A percentile compares a stretch with the other conserved stretches of the same genome.
Evolutionary conservation across 805 yeast species (phyloP).

Genomic region (Pichia eremophila): DNA sequence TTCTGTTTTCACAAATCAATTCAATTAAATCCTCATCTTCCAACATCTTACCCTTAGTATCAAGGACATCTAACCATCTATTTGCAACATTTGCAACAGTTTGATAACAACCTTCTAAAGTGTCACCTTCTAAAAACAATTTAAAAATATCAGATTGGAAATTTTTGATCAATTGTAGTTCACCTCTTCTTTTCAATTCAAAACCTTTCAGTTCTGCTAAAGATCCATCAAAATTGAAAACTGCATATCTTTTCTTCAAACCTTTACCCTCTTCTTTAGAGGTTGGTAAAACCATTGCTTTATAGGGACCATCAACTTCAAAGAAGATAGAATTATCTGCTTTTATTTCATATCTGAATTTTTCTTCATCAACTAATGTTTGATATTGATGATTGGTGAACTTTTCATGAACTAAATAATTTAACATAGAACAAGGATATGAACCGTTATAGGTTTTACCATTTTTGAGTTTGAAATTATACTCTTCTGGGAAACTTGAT

Average conservation of each 20-base stretch:
- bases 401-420: slow-evolving; percentile 79
- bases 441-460: slow-evolving; percentile 75
- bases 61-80: slow-evolving; percentile 91
- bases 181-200: slow-evolving; percentile 95
- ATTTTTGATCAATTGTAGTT: slow-evolving; percentile 82
- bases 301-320: slow-evolving; percentile 98
- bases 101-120: slow-evolving; percentile 70
- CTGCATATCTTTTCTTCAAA: slow-evolving; percentile 92
- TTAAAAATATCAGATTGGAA: slow-evolving; percentile 93
- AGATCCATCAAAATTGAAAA: slow-evolving; percentile 88
- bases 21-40: slow-evolving; percentile 93
- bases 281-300: slow-evolving; percentile 94
- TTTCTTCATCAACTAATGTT: slow-evolving; percentile 62
- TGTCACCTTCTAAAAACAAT: slow-evolving; percentile 75
- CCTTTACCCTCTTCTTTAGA: slow-evolving; percentile 98
- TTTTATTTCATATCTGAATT: slow-evolving; percentile 59
- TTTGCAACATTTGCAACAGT: slow-evolving; percentile 92
- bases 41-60: slow-evolving; percentile 73
- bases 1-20: slow-evolving; percentile 90
- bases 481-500: slow-evolving; percentile 85
- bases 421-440: slow-evolving; percentile 94
- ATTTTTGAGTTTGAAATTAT: slow-evolving; percentile 54
- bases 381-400: slow-evolving; percentile 96
- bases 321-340: slow-evolving; percentile 93
- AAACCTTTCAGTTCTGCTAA: slow-evolving; percentile 95